Conservation (phyloP, 2,329 filamentous ascomycete genomes). For the Phyllachora maydis region DNA sequence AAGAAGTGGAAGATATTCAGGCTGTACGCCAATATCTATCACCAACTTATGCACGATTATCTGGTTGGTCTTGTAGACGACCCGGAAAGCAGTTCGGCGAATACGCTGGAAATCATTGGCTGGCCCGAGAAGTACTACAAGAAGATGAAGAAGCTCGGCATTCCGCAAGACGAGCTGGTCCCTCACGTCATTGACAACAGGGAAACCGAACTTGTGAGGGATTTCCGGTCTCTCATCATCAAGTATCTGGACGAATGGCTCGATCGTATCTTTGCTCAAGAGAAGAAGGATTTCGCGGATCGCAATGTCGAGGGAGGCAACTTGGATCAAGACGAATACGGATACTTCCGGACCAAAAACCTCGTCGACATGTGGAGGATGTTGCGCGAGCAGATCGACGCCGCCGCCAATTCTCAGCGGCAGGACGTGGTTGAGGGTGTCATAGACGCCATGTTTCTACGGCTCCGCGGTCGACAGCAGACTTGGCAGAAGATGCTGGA, state of each 20-base stretch:
- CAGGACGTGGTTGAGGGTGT: constrained; percentile 87
- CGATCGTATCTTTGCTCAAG: constrained; percentile 70
- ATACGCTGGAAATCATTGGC: constrained; percentile 79
- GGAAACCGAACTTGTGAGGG: constrained; percentile 73
- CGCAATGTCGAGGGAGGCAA: constrained; percentile 54
- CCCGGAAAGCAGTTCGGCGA: constrained; percentile 61
- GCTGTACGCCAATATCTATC: constrained; percentile 80
- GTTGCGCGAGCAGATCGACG: constrained; percentile 79
- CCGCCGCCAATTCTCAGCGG: constrained; percentile 67
- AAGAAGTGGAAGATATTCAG: constrained; percentile 93
- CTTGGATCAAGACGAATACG: constrained; percentile 72
- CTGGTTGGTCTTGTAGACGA: constrained; percentile 69
- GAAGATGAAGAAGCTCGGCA: constrained; percentile 83
- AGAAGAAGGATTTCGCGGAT: constrained; percentile 62
- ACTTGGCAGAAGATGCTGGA: constrained; percentile 79
- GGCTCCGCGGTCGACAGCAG: constrained; percentile 63
- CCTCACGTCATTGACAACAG: constrained; percentile 83
- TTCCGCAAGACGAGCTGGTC: constrained; percentile 51
- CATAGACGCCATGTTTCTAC: constrained; percentile 84
- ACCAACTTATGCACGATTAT: constrained; percentile 89
- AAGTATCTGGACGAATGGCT: constrained; percentile 96
- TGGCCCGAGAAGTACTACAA: constrained; percentile 93
- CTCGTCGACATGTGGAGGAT: constrained; percentile 93
- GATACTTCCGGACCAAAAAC: constrained; percentile 80
- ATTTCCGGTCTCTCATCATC: constrained; percentile 90